Evolutionary conservation across 2,329 filamentous ascomycete genomes (phyloP).

Genomic region (Trichoderma sp.): DNA sequence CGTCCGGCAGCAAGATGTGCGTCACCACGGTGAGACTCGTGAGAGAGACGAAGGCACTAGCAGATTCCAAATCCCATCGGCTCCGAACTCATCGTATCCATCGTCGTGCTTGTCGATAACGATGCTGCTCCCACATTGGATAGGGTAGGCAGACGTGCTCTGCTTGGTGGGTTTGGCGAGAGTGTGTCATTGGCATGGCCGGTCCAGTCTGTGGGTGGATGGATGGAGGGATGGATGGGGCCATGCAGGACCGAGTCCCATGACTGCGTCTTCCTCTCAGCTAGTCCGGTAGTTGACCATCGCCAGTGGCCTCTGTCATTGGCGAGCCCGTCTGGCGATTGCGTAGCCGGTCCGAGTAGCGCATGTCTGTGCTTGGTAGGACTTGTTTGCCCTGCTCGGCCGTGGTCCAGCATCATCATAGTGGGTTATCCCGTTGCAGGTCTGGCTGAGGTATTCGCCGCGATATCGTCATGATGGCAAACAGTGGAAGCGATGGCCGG

Average conservation of each 20-base stretch:
- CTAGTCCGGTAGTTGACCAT: conserved; percentile 15
- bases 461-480: conserved; percentile 25
- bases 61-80: not conserved
- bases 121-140: conserved; percentile 12
- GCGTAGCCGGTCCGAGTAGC: conserved; percentile 9
- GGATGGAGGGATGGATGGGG: not conserved
- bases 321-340: not conserved
- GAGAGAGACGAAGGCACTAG: conserved; percentile 12
- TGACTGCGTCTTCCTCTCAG: conserved; percentile 18
- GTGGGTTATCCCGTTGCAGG: not conserved
- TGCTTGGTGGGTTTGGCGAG: not conserved
- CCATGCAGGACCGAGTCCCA: conserved; percentile 20
- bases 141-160: conserved; percentile 21
- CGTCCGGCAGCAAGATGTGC: conserved; percentile 13
- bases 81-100: not conserved
- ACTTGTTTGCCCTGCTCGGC: not conserved
- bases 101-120: conserved; percentile 19
- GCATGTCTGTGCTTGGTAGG: conserved; percentile 6
- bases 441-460: not conserved
- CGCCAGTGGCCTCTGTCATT: not conserved
- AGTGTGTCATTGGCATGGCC: conserved; percentile 17
- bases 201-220: conserved; percentile 7
- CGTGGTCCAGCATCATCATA: not conserved
- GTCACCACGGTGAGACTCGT: conserved; percentile 28
- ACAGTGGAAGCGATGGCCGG: not conserved